Evolutionary conservation across 495 filamentous ascomycete species (phyloP).

Genomic region (Chaetomium cochliodes): DNA sequence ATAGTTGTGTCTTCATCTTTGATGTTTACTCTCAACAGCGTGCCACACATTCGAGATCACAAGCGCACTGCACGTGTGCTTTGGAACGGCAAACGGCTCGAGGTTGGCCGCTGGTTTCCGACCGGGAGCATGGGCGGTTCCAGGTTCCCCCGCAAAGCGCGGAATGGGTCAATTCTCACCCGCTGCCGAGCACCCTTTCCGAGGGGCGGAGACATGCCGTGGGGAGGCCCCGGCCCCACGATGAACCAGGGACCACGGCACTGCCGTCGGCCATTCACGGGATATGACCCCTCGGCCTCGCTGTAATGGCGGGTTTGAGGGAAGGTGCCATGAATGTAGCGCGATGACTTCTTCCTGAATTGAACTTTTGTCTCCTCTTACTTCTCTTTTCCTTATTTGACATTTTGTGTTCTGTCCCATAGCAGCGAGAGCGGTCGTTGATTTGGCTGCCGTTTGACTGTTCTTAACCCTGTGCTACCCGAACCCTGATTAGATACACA

Average conservation of each 20-base stretch:
- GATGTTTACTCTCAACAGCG: background rate
- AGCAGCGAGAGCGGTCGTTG: background rate
- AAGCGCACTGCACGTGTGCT: background rate
- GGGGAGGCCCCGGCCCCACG: background rate
- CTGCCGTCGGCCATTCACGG: slow-evolving; percentile 33
- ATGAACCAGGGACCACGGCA: slow-evolving; percentile 26
- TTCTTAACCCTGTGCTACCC: slow-evolving; percentile 2
- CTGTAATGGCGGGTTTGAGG: background rate
- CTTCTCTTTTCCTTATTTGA: slow-evolving; percentile 7
- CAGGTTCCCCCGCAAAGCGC: background rate
- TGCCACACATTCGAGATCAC: no score
- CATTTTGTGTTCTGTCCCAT: slow-evolving; percentile 11
- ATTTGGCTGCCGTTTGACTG: background rate
- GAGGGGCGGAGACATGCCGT: slow-evolving; percentile 31
- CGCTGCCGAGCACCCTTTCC: slow-evolving; percentile 36
- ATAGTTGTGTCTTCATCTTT: background rate
- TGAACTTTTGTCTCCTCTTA: slow-evolving; percentile 2
- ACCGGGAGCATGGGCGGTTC: background rate
- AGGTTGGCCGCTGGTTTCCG: slow-evolving; percentile 27
- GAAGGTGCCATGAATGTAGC: slow-evolving; percentile 1
- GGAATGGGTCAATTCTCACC: slow-evolving; percentile 26
- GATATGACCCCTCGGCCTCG: slow-evolving; percentile 15
- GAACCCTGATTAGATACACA: slow-evolving; percentile 4
- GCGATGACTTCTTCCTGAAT: slow-evolving; percentile 9
- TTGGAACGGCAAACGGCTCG: background rate